Evolutionary conservation across 306 rosid genomes (phyloP), one percentile per base, ranked within the genome.

Genomic region (Sindora glabra): DNA sequence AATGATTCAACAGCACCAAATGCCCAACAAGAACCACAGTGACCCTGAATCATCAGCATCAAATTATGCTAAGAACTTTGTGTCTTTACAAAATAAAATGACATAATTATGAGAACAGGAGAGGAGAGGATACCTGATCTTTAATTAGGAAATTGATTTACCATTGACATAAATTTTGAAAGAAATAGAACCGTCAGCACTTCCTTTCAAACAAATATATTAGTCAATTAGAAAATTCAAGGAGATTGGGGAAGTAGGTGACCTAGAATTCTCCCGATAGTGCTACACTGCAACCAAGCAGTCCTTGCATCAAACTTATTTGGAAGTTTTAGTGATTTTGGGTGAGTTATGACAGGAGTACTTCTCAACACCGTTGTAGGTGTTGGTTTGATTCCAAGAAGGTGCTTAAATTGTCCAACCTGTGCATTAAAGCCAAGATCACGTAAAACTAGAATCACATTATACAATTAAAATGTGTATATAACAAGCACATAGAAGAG

Each of bases 1-100:
- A 92, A 67, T 45, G 98, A 72, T 74, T 92, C 98, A 45, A 88
- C 98, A 22, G 98, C 98, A 49, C 85, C 95, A 78, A 88, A 92
- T 45, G 98, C 98, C 98, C 98, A 92, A 70, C 98, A 92, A 65
- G 98, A 88, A 72, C 98, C 98, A 78, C 98, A 92, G 74, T 92
- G 98, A 54, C 98, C 98, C 98, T 92, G 67, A 48, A 74, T 41
- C 63, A 68, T 65, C 42, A 64, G 17, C 71, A 73, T 17, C 29
- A 23, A 69, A 45, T 32, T 50, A 48, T 4, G 47, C 25, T 72
- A 58, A 46, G 10, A n/a, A n/a, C n/a, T 55, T 19, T 18, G 14
- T 56, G 60, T 23, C 57, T 32, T 12, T 39, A 67, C 22, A 41
- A 19, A 19, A 13, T 38, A 27, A 14, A 53, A 63, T 62, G 39